These are phyloP conservation scores for Yamadazyma sp. DNA, from an alignment of 1,139 yeast species.

Conservation along the genomic window DNA sequence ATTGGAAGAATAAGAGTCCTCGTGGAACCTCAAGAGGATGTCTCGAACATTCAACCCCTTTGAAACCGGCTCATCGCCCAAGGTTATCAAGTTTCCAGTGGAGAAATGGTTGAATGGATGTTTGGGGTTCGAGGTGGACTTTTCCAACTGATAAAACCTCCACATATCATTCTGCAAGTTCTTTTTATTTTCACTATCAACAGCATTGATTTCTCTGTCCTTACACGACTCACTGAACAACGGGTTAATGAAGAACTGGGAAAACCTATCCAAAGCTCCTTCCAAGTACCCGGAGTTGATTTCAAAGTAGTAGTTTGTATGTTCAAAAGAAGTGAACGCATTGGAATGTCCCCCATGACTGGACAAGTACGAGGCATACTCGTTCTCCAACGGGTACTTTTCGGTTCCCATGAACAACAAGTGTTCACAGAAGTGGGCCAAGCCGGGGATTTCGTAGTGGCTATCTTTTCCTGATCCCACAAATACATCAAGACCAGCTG, in stretches of 20 bases:
- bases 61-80: conserved; percentile 53
- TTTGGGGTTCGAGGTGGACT: conserved; percentile 62
- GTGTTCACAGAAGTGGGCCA: conserved; percentile 97
- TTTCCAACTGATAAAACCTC: conserved; percentile 85
- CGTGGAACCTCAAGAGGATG: conserved; percentile 60
- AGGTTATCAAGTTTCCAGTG: conserved; percentile 67
- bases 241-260: conserved; percentile 89
- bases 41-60: conserved; percentile 61
- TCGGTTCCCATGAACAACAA: conserved; percentile 94
- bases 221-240: conserved; percentile 78
- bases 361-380: conserved; percentile 73
- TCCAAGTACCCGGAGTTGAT: conserved; percentile 71
- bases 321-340: conserved; percentile 87
- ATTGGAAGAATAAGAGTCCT: conserved; percentile 67
- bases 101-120: conserved; percentile 80
- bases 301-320: conserved; percentile 90
- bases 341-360: conserved; percentile 67
- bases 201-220: conserved; percentile 91
- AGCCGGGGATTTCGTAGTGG: conserved; percentile 64
- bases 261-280: conserved; percentile 89
- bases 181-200: conserved; percentile 93
- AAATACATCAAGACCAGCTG: conserved; percentile 89
- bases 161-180: conserved; percentile 86
- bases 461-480: conserved; percentile 90
- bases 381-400: conserved; percentile 90